Conservation (phyloP, 2,329 filamentous ascomycete species). For the Setomelanomma holmii region DNA sequence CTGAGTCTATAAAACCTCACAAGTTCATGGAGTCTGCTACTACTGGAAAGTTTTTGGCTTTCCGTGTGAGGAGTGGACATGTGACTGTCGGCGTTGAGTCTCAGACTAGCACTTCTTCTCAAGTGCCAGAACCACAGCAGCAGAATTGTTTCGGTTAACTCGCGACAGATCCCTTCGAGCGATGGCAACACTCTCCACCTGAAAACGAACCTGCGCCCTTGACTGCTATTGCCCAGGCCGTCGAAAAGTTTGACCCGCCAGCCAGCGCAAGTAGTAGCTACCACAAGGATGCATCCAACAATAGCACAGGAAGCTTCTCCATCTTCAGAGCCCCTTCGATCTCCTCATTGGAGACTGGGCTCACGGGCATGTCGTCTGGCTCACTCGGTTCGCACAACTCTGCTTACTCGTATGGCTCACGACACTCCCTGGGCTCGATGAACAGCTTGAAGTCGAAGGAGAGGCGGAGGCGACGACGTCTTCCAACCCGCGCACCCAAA, state of each 20-base stretch:
- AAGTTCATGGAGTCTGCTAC: constrained; percentile 22
- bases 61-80: constrained; percentile 18
- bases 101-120: not conserved
- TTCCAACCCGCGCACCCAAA: constrained; percentile 49
- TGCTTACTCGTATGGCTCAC: constrained; percentile 64
- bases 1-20: constrained; percentile 20
- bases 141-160: constrained; percentile 54
- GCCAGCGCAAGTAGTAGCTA: constrained; percentile 48
- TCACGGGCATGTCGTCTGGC: constrained; percentile 58
- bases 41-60: constrained; percentile 31
- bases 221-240: constrained; percentile 68
- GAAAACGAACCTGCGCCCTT: constrained; percentile 72
- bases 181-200: constrained; percentile 73
- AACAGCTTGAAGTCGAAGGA: constrained; percentile 61
- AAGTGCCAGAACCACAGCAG: constrained; percentile 19
- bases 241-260: constrained; percentile 51
- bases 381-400: constrained; percentile 64
- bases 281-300: constrained; percentile 59
- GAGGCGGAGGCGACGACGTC: constrained; percentile 63
- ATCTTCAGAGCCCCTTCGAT: constrained; percentile 60
- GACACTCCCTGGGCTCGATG: constrained; percentile 63
- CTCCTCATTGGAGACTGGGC: constrained; percentile 61
- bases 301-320: constrained; percentile 57
- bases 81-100: constrained; percentile 5
- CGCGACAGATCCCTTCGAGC: constrained; percentile 65